A percentile compares a stretch with the other conserved stretches of the same genome.
phyloP scores from a whole-genome alignment of 371 early-diverging fungal species.

The Saksenaea oblongispora region DNA sequence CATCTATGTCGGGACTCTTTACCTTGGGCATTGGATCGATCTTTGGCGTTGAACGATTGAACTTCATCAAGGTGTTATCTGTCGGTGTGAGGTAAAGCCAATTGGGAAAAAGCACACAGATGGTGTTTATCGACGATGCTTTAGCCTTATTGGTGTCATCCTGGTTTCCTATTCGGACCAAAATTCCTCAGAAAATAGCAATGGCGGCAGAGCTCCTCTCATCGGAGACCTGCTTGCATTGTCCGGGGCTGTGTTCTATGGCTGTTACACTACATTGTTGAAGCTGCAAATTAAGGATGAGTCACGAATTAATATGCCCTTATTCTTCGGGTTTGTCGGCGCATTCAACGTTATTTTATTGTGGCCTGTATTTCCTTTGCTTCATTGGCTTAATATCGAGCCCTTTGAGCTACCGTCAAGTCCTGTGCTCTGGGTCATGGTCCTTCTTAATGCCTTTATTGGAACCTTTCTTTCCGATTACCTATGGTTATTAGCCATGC shows the following conservation, averaged over 20 bases:
- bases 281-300: conserved; percentile 74
- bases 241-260: conserved; percentile 76
- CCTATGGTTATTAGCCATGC: conserved; percentile 77
- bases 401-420: conserved; percentile 64
- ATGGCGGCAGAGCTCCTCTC: conserved; percentile 25
- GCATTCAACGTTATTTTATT: conserved; percentile 70
- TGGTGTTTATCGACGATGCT: background rate
- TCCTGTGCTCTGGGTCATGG: conserved; percentile 56
- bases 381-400: conserved; percentile 74
- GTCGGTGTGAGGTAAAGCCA: conserved; percentile 53
- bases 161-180: conserved; percentile 57
- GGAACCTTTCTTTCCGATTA: conserved; percentile 86
- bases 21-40: conserved; percentile 75
- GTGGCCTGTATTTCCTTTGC: conserved; percentile 68
- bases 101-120: background rate
- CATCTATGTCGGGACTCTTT: conserved; percentile 71
- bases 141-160: conserved; percentile 59
- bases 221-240: conserved; percentile 75
- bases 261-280: conserved; percentile 75
- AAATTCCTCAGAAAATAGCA: background rate
- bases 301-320: conserved; percentile 69
- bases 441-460: conserved; percentile 72
- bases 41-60: conserved; percentile 65
- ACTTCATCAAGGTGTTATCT: conserved; percentile 52
- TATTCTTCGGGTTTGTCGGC: conserved; percentile 86